phyloP scores from a whole-genome alignment of 257 asterid genomes.

The Pogostemon cablin region DNA sequence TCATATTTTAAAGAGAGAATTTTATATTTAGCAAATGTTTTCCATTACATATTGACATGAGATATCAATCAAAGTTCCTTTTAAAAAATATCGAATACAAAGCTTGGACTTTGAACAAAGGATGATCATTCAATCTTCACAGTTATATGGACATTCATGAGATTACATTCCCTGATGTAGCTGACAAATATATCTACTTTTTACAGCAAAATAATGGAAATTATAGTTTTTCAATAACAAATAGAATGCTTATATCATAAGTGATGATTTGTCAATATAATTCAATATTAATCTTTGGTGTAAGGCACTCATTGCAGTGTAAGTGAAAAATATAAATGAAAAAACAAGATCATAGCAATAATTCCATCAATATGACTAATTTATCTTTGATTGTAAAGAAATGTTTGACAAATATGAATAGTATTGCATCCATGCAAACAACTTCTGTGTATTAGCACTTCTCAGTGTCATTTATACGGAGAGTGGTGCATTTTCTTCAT shows the following conservation, averaged over 20 bases:
- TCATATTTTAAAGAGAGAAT: too few species aligned
- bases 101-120: background rate
- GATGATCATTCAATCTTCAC: conserved; percentile 4
- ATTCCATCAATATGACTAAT: background rate
- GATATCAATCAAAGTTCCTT: too few species aligned
- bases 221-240: background rate
- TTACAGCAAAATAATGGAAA: background rate
- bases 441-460: background rate
- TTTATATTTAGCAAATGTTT: too few species aligned
- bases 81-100: too few species aligned
- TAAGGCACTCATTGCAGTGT: background rate
- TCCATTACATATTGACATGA: too few species aligned
- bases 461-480: background rate
- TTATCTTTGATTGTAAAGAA: background rate
- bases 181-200: background rate
- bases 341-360: background rate
- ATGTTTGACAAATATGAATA: background rate
- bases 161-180: background rate
- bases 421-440: background rate
- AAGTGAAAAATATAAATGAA: background rate
- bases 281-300: too few species aligned
- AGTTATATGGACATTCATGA: background rate
- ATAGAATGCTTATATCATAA: background rate
- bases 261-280: background rate
- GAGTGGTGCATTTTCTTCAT: background rate